Evolutionary conservation across 2,329 filamentous ascomycete genomes (phyloP).

Genomic region (Fusarium nelsonii): DNA sequence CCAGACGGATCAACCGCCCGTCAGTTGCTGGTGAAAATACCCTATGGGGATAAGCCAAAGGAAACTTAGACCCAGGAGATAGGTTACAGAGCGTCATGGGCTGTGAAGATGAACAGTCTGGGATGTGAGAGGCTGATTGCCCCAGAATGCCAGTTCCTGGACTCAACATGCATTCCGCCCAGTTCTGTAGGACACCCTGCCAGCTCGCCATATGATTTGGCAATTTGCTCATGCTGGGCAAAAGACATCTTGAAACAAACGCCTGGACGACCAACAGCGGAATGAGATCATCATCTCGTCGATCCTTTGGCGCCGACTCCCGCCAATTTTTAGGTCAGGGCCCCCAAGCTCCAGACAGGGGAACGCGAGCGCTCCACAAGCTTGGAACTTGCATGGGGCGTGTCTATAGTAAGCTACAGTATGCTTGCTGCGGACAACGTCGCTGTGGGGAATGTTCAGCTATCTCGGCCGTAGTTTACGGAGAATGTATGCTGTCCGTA

Average conservation of each 20-base stretch:
- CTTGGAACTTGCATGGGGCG: constrained; percentile 29
- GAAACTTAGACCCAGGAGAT: constrained; percentile 36
- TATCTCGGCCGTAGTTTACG: constrained; percentile 46
- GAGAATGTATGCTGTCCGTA: constrained; percentile 37
- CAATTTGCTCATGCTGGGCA: constrained; percentile 26
- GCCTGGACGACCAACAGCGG: constrained; percentile 46
- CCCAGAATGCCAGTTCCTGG: constrained; percentile 32
- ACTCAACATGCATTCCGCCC: constrained; percentile 37
- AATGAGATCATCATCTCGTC: constrained; percentile 50
- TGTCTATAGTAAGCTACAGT: constrained; percentile 34
- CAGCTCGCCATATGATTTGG: constrained; percentile 40
- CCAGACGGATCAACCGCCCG: constrained; percentile 13
- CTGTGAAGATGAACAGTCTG: constrained; percentile 19
- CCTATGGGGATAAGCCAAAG: constrained; percentile 45
- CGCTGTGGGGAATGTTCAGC: constrained; percentile 40
- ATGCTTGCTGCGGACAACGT: constrained; percentile 25
- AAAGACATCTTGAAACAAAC: constrained; percentile 49
- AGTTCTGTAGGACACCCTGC: constrained; percentile 27
- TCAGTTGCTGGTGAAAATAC: constrained; percentile 9
- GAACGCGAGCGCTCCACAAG: constrained; percentile 18
- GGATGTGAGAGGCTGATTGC: constrained; percentile 34
- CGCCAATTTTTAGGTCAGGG: constrained; percentile 45
- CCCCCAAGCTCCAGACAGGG: constrained; percentile 39
- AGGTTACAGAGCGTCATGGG: constrained; percentile 44
- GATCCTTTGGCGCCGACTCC: constrained; percentile 49